A percentile compares a stretch with the other conserved stretches of the same genome.
These are phyloP conservation scores for Smithsoniella earleae DNA, from an alignment of 163 green algal genomes.

Conservation along the genomic window DNA sequence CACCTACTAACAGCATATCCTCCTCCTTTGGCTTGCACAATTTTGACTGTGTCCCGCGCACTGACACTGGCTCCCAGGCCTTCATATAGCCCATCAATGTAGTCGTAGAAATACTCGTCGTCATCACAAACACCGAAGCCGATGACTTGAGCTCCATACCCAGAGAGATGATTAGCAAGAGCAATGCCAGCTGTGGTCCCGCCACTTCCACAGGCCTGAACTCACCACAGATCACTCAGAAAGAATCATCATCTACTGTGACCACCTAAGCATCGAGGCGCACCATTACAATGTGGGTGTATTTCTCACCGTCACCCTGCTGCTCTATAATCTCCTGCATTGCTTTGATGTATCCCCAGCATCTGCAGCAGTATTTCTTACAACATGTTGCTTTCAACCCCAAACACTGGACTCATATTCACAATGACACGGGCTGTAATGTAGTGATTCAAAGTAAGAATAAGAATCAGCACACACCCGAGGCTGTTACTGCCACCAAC, in stretches of 20 bases:
- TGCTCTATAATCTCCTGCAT: constrained; percentile 72
- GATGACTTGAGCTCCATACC: constrained; percentile 38
- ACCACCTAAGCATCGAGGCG: too few relatives aligned
- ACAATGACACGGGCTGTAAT: too few relatives aligned
- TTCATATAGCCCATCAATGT: constrained; percentile 57
- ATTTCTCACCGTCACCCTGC: constrained; percentile 31
- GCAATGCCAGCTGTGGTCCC: constrained; percentile 75
- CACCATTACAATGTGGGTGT: constrained; percentile 79
- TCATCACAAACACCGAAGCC: constrained; percentile 76
- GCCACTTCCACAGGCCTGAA: constrained; percentile 76
- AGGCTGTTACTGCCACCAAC: constrained; percentile 76
- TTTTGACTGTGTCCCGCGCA: constrained; percentile 42
- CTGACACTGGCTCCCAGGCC: constrained; percentile 44
- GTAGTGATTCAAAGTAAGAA: too few relatives aligned
- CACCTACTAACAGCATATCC: constrained; percentile 81
- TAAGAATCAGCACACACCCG: too few relatives aligned
- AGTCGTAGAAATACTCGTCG: constrained; percentile 76
- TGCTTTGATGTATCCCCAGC: constrained; percentile 81
- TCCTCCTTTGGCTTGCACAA: constrained; percentile 63
- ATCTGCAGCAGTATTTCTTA: too few relatives aligned
- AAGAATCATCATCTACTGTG: too few relatives aligned
- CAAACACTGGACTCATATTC: too few relatives aligned
- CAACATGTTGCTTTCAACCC: too few relatives aligned
- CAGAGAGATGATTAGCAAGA: constrained; percentile 55
- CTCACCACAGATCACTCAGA: background rate